Evolutionary conservation across 192 early-diverging fungal genomes (phyloP), one percentile per base, ranked within the genome.

Genomic region (Funneliformis geosporum): DNA sequence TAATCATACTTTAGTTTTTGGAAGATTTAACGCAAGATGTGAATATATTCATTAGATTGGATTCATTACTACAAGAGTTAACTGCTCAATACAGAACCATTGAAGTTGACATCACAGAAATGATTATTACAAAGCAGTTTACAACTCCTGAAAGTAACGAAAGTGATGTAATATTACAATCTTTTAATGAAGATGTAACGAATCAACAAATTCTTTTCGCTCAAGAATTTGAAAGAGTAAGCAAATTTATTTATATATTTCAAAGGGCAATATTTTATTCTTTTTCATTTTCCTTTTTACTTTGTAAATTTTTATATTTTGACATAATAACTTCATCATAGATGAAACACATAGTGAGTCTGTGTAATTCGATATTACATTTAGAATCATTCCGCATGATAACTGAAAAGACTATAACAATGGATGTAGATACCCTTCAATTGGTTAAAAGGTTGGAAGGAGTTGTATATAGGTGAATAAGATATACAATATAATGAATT

Each of bases 371-470:
- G 28, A 67, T 78, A 18, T 18, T 68, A 21, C 76, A 78, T 55
- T 59, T 78, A 18, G 76, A 78, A 65, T 47, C 76, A 12, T 78
- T 78, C 46, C 76, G 76, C 8, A 68, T 27, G 21, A 4, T 44
- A 76, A 60, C 76, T 23, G 76, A 78, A 21, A 78, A 78, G 40
- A 78, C 61, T 4, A 27, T 6, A 1, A 65, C 47, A 40, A 78
- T 78, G 76, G 76, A 78, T 78, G 60, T 23, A 23, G 76, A 78
- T 67, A 78, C 76, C 28, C 27, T 78, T 14, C 59, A 76, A 27
- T 25, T 76, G 27, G 75, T 64, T 25, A 60, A 61, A 62, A 76
- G 39, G 8, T n/a, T 62, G 9, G 60, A 76, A 23, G 27, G 27
- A 6, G 38, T 38, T 0, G 14, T 76, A 14, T 12, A 25, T 10